These are phyloP conservation scores for Solanum chmielewskii DNA, from an alignment of 257 asterid genomes.

Conservation along the genomic window DNA sequence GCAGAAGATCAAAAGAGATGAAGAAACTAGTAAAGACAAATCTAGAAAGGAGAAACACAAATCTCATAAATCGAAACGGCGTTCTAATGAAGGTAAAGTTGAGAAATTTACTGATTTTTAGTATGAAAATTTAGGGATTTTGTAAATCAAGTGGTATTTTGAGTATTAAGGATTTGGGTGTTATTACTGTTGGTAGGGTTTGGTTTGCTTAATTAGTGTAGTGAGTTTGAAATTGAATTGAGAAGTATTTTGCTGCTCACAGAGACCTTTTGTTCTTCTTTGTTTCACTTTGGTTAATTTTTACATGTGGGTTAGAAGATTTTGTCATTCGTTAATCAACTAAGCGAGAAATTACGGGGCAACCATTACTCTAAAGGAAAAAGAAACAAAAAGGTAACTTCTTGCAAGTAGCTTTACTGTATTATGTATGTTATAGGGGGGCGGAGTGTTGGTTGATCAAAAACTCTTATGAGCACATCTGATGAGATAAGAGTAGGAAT, in stretches of 20 bases:
- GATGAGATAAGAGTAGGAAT: background rate
- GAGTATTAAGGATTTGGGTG: background rate
- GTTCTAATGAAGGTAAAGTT: slow-evolving; percentile 34
- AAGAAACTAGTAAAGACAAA: background rate
- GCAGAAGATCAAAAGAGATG: background rate
- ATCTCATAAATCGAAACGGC: slow-evolving; percentile 34
- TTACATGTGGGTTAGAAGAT: background rate
- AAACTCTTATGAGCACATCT: background rate
- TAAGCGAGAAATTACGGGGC: background rate
- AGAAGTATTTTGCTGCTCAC: background rate
- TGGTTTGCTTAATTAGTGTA: background rate
- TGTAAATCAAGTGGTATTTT: background rate
- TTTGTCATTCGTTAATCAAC: background rate
- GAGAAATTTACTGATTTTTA: background rate
- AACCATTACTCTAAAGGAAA: background rate
- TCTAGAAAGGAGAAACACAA: slow-evolving; percentile 22
- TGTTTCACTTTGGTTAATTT: background rate
- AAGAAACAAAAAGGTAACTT: background rate
- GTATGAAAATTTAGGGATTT: background rate
- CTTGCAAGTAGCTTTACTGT: background rate
- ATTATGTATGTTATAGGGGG: background rate
- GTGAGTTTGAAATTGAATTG: background rate
- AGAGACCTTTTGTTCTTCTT: background rate
- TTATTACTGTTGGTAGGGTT: background rate
- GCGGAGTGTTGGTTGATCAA: background rate